Base-by-base conservation (phyloP, 331 rosid species). In the Spiraea crenata region DNA sequence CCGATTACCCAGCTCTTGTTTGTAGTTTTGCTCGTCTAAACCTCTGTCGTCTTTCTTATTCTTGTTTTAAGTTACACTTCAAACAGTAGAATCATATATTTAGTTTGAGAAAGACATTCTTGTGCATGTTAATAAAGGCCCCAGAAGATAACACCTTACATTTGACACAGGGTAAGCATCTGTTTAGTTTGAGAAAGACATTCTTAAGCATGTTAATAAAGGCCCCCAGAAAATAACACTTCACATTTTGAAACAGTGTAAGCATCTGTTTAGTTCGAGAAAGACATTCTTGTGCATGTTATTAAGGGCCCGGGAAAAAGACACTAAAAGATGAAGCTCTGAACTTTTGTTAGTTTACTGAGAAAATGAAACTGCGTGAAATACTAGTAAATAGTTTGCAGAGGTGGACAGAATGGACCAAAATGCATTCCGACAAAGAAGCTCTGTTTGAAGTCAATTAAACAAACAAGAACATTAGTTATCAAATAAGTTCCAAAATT, bases 371-470 rank as follows among this genome's bases (percentile, higher is more conserved):
- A 25, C 31, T 25, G 31, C 31, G 31, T 25, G 31, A 25, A 25
- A 25, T 2, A 25, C 31, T 25, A 25, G 31, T 25, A 25, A 16
- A 17, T 17, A 17, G 69, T 31, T 31, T 20, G 20, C 11, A 45
- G n/a, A n/a, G n/a, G n/a, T n/a, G n/a, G n/a, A n/a, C n/a, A n/a
- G 44, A 13, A 65, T 70, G 37, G 64, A 72, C 65, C 65, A 56
- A 59, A 25, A 68, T 17, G 60, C 39, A 55, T 20, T 20, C 67
- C 40, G 76, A 76, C 76, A 65, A 57, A 76, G 64, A 7, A 19
- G 51, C 50, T 50, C 40, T 38, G 49, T 74, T 61, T 31, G 47
- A 78, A 82, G 85, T 77, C 57, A 77, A 76, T 9, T 69, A 25
- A 58, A 77, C 14, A 34, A 20, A 50, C 50, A 72, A 69, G 31